Evolutionary conservation across 2,329 filamentous ascomycete genomes (phyloP).

Genomic region (Cladosporium phlei): DNA sequence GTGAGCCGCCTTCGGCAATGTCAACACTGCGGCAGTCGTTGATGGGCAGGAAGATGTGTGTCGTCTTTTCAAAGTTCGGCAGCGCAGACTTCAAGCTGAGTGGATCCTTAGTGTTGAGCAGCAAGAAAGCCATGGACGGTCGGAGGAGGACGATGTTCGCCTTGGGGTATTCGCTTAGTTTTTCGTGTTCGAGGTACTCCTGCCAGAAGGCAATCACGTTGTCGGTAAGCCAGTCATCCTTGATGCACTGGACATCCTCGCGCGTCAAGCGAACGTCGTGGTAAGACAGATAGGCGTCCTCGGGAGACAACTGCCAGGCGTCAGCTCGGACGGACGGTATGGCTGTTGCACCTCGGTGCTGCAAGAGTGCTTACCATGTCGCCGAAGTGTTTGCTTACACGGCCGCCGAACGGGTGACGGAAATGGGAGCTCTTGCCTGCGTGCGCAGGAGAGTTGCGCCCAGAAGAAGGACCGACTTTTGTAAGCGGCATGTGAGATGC

Average conservation of each 20-base stretch:
- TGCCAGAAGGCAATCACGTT: conserved; percentile 98
- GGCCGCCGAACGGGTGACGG: conserved; percentile 52
- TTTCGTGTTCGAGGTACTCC: conserved; percentile 89
- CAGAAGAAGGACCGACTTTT: conserved; percentile 16
- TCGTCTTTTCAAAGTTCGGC: conserved; percentile 73
- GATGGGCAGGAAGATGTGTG: conserved; percentile 92
- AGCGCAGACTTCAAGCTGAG: conserved; percentile 60
- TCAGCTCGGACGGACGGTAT: not conserved
- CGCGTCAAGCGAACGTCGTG: conserved; percentile 63
- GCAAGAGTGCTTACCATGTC: conserved; percentile 25
- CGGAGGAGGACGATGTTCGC: conserved; percentile 86
- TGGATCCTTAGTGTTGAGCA: conserved; percentile 66
- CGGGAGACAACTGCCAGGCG: conserved; percentile 48
- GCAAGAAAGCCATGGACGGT: conserved; percentile 86
- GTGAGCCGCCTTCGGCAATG: conserved; percentile 80
- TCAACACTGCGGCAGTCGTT: conserved; percentile 78
- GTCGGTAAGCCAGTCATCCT: conserved; percentile 93
- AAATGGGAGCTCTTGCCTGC: conserved; percentile 13
- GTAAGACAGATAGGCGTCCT: conserved; percentile 68
- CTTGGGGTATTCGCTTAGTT: conserved; percentile 71
- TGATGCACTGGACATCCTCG: conserved; percentile 83
- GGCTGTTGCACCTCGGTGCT: not conserved
- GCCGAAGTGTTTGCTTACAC: conserved; percentile 48
- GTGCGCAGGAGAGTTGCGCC: conserved; percentile 12
- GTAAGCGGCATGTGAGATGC: conserved; percentile 16